Evolutionary conservation across 257 asterid genomes (phyloP), one percentile per base, ranked within the genome.

Genomic region (Rauvolfia tetraphylla): DNA sequence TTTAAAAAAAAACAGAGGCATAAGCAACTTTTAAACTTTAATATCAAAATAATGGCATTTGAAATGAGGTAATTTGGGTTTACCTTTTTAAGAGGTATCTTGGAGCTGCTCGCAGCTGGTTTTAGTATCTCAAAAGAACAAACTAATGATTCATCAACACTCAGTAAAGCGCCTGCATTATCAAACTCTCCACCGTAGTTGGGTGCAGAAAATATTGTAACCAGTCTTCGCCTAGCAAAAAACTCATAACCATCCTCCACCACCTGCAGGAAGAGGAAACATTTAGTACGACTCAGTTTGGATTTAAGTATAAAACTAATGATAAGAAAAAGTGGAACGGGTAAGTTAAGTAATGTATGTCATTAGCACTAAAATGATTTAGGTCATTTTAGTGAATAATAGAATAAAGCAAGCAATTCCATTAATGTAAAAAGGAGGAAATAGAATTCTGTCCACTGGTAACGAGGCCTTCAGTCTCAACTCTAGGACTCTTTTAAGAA

Each of bases 171-270:
- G 58, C 97, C 97, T 33, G 81, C 97, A 62, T 91, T 91, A 81
- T 91, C 95, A 59, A 91, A 91, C 69, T 91, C 97, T 66, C 95
- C 95, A 59, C 95, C 92, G 23, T 91, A 91, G 79, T 91, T 91
- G 18, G 97, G 97, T 78, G 95, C 93, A 7, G 95, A 89, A 68
- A 89, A 89, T 77, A 91, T 81, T 5, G 91, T 91, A 56, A 89
- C 92, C 48, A 90, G 84, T 81, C 90, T 83, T 81, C 96, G 84
- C 67, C 87, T 88, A 44, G 96, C 96, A 72, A 92, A 92, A 87
- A 92, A 92, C 84, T 92, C 97, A 23, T 90, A 92, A 18, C 97
- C 97, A 83, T 92, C 97, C 83, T 92, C 97, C 79, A 92, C 97
- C 1, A 92, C 97, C 97, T 91, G 71, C 73, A 72, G 54, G 68